Evolutionary conservation across 2,329 filamentous ascomycete genomes (phyloP), one percentile per base, ranked within the genome.

Genomic region (Hymenoscyphus albidus): DNA sequence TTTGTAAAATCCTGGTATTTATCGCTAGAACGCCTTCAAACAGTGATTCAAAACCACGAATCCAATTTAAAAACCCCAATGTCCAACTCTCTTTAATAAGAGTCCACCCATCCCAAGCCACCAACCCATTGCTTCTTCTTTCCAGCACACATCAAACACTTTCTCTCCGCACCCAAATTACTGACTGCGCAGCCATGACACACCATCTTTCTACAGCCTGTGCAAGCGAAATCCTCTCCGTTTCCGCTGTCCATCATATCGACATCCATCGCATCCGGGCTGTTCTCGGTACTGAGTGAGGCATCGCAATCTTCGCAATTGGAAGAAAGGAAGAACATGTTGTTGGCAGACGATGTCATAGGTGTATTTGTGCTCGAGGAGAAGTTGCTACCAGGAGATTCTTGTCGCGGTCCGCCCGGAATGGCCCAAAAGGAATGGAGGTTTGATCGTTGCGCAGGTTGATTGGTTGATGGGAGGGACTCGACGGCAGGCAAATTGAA

Each of bases 401-500:
- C 77, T 60, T 68, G 67, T 16, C 71, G 64, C 44, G 44, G 6
- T 10, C 66, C 63, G 1, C 67, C 63, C 1, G 78, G 80, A 14
- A 88, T 78, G n/a, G 80, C 80, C 85, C 85, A 89, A 76, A 88
- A 88, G 51, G 78, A 82, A 73, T 88, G 85, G 0, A 88, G 77
- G 0, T 82, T 86, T 3, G 79, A 77, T 72, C 88, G 85, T 27
- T 73, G 59, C 16, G 54, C 60, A 12, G 66, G 56, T 27, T 65
- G 51, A 38, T 10, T 64, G 38, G 59, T 67, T 5, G 67, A n/a
- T 5, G 68, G 67, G 12, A 70, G 44, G n/a, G 67, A 59, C 2
- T 68, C 51, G 38, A 71, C 42, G 60, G 72, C 58, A 51, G 67
- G 62, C 22, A 61, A 59, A 59, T 68, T 67, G 22, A 70, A 64